A percentile compares a stretch with the other conserved stretches of the same genome.
phyloP scores from a whole-genome alignment of 305 asterid genomes.

The Fraxinus sp. region DNA sequence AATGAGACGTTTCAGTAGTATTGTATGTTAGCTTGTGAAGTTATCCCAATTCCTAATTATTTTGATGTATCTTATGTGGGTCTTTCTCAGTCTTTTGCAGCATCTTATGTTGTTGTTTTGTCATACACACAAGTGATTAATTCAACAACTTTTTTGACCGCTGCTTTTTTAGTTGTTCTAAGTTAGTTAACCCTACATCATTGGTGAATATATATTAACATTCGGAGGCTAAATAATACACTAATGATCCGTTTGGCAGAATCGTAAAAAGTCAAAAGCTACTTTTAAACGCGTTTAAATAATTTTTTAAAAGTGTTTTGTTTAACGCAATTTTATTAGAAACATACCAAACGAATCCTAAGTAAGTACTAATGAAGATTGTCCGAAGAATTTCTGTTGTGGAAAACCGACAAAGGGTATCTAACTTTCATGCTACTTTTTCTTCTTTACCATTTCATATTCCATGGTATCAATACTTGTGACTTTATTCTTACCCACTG shows the following conservation, averaged over 20 bases:
- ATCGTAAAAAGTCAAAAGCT: neutral
- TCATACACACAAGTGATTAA: neutral
- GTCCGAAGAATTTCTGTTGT: slow-evolving; percentile 16
- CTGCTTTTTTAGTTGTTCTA: neutral
- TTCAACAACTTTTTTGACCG: neutral
- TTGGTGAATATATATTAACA: neutral
- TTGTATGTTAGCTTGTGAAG: neutral
- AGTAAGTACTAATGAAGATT: neutral
- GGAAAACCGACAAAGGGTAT: slow-evolving; percentile 55
- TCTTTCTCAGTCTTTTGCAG: slow-evolving; percentile 37
- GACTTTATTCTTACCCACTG: neutral
- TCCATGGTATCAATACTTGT: slow-evolving; percentile 30
- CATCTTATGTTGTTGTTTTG: slow-evolving; percentile 11
- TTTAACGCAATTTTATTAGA: no score
- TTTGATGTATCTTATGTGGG: slow-evolving; percentile 11
- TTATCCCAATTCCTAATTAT: neutral
- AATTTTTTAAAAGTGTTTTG: no score
- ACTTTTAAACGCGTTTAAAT: neutral
- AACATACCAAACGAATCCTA: neutral
- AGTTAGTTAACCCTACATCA: slow-evolving; percentile 20
- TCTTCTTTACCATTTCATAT: slow-evolving; percentile 39
- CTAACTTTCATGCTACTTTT: slow-evolving; percentile 45
- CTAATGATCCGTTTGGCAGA: neutral
- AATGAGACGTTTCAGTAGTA: neutral
- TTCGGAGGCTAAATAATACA: slow-evolving; percentile 13